Evolutionary conservation across 768 basidiomycete genomes (phyloP).

Genomic region (Tulasnella sp.): DNA sequence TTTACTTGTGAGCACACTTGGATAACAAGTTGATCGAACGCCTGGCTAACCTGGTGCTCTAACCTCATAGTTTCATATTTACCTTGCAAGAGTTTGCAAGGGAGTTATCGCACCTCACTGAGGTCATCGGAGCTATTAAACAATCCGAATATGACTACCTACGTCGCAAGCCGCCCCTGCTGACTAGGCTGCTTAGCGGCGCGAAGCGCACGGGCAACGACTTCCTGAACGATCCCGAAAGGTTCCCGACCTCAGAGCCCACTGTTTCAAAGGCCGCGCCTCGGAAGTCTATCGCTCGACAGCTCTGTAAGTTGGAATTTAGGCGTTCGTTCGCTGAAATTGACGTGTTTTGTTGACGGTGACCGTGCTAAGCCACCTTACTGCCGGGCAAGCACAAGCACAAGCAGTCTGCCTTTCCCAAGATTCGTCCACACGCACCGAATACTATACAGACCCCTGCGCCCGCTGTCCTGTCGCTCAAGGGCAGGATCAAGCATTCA

Average conservation of each 20-base stretch:
- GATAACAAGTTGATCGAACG: neutral
- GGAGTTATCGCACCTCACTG: conserved; percentile 79
- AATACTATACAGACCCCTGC: conserved; percentile 83
- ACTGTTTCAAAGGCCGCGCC: neutral
- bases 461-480: conserved; percentile 58
- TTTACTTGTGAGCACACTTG: conserved; percentile 77
- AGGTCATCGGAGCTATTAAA: conserved; percentile 81
- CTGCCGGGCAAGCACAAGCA: neutral
- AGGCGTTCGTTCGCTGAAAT: too few species aligned
- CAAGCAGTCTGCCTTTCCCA: conserved; percentile 62
- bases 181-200: neutral
- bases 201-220: neutral
- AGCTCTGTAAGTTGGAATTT: neutral
- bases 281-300: neutral
- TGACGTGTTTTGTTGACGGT: neutral
- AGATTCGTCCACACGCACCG: conserved; percentile 78
- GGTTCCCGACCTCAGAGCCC: neutral
- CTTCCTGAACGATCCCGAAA: neutral
- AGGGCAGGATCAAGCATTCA: conserved; percentile 65
- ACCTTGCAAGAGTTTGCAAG: conserved; percentile 91
- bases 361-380: neutral
- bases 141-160: conserved; percentile 57
- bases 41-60: neutral
- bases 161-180: conserved; percentile 37
- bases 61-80: conserved; percentile 78